These are phyloP conservation scores for Aspergillus affinis DNA, from an alignment of 495 filamentous ascomycete genomes.

Conservation along the genomic window DNA sequence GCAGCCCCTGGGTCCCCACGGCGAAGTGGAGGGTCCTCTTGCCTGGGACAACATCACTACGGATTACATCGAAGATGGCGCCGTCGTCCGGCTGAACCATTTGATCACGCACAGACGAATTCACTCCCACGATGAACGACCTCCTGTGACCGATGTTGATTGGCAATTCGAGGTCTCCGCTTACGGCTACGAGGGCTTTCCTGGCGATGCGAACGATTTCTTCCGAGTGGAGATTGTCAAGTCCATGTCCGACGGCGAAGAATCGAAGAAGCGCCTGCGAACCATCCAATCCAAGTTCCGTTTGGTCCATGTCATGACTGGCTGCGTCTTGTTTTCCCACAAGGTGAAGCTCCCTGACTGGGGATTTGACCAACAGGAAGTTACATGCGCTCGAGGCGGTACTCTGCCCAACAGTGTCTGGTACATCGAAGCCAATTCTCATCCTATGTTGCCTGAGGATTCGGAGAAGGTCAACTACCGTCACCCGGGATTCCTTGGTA, in stretches of 20 bases:
- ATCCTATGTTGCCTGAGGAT: slow-evolving; percentile 68
- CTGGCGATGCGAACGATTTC: slow-evolving; percentile 93
- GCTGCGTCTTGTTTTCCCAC: slow-evolving; percentile 94
- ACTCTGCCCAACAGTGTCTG: slow-evolving; percentile 95
- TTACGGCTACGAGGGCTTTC: slow-evolving; percentile 95
- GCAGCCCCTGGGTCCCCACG: slow-evolving; percentile 76
- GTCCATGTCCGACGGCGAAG: slow-evolving; percentile 75
- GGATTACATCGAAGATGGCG: slow-evolving; percentile 74
- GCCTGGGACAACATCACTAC: slow-evolving; percentile 79
- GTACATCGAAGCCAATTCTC: slow-evolving; percentile 89
- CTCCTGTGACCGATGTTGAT: slow-evolving; percentile 94
- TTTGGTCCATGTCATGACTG: slow-evolving; percentile 94
- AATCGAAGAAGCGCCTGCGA: slow-evolving; percentile 79
- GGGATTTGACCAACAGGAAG: slow-evolving; percentile 96
- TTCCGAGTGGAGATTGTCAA: slow-evolving; percentile 95
- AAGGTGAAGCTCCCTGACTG: slow-evolving; percentile 98
- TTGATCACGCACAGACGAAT: slow-evolving; percentile 77
- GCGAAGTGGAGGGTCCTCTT: slow-evolving; percentile 72
- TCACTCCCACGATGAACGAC: slow-evolving; percentile 95
- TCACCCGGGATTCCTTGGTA: slow-evolving; percentile 93
- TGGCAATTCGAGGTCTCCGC: slow-evolving; percentile 99
- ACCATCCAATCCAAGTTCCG: slow-evolving; percentile 97
- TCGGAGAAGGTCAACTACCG: slow-evolving; percentile 94
- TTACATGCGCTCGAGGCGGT: slow-evolving; percentile 91
- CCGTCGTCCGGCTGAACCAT: slow-evolving; percentile 81